Evolutionary conservation across 495 filamentous ascomycete genomes (phyloP).

Genomic region (Neohortaea acidophila): DNA sequence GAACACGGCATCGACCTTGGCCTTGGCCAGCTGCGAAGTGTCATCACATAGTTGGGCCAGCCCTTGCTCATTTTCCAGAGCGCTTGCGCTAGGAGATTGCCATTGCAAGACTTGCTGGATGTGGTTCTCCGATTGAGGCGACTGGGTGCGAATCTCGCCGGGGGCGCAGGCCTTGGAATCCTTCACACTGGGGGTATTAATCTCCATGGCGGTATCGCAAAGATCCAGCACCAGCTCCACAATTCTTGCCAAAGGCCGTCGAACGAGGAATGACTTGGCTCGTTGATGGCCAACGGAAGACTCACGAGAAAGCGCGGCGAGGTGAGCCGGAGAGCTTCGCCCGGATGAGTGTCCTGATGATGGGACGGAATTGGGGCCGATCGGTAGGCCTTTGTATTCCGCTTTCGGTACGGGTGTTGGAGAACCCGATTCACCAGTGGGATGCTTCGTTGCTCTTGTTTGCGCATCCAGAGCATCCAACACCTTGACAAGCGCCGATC

Average conservation of each 20-base stretch:
- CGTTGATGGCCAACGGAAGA: conserved; percentile 63
- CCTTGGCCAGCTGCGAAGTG: conserved; percentile 62
- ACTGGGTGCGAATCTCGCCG: conserved; percentile 62
- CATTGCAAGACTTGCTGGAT: conserved; percentile 88
- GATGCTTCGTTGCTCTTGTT: conserved; percentile 42
- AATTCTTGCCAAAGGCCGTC: conserved; percentile 76
- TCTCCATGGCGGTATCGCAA: conserved; percentile 89
- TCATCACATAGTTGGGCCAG: conserved; percentile 75
- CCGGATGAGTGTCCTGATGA: conserved; percentile 49
- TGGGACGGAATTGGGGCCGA: conserved; percentile 53
- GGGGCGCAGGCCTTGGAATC: conserved; percentile 54
- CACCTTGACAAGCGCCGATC: conserved; percentile 88
- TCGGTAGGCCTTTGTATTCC: conserved; percentile 82
- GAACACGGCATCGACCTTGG: conserved; percentile 83
- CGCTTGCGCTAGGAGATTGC: conserved; percentile 82
- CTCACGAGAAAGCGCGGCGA: conserved; percentile 59
- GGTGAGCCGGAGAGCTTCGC: conserved; percentile 50
- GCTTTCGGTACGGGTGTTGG: conserved; percentile 39
- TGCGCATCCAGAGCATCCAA: conserved; percentile 81
- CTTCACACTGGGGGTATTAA: conserved; percentile 83
- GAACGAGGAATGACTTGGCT: conserved; percentile 70
- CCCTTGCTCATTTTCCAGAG: conserved; percentile 87
- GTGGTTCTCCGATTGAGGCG: conserved; percentile 84
- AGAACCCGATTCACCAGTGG: conserved; percentile 8
- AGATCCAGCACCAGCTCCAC: conserved; percentile 89